A percentile compares a stretch with the other conserved stretches of the same genome.
Evolutionary conservation across 768 basidiomycete genomes (phyloP).

Genomic region (Dacryopinax spathularia): DNA sequence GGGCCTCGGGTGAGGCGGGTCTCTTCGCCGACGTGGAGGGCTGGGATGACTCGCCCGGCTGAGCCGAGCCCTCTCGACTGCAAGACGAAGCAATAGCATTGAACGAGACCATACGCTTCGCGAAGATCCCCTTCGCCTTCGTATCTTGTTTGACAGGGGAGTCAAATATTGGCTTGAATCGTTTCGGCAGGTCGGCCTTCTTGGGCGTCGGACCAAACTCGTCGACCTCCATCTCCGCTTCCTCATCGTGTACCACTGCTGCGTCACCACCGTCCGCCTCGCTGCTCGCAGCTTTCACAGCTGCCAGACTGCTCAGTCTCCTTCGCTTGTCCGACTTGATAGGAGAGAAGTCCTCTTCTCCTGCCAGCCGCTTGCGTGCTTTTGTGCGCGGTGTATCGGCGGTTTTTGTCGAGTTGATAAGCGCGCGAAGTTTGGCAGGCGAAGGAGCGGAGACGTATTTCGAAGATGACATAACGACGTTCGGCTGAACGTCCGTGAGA

Average conservation of each 20-base stretch:
- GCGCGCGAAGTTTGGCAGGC: background rate
- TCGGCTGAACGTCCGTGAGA: background rate
- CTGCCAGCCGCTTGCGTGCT: background rate
- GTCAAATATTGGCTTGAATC: background rate
- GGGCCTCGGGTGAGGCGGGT: background rate
- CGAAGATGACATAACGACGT: background rate
- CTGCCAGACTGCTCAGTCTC: background rate
- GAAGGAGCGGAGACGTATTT: background rate
- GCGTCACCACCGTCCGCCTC: background rate
- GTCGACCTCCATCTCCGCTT: background rate
- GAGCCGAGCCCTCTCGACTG: background rate
- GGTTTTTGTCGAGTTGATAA: background rate
- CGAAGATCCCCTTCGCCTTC: background rate
- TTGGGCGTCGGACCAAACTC: constrained; percentile 1
- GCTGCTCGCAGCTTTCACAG: background rate
- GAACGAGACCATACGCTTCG: background rate
- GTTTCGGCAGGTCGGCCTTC: background rate
- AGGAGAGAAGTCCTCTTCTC: background rate
- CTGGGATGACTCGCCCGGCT: background rate
- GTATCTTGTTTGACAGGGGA: background rate
- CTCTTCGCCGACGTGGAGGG: background rate
- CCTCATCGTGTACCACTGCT: background rate
- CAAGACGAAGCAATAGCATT: background rate
- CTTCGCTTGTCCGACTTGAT: background rate
- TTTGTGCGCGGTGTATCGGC: background rate